phyloP scores from a whole-genome alignment of 2,329 filamentous ascomycete genomes.

The Cadophora sp. region DNA sequence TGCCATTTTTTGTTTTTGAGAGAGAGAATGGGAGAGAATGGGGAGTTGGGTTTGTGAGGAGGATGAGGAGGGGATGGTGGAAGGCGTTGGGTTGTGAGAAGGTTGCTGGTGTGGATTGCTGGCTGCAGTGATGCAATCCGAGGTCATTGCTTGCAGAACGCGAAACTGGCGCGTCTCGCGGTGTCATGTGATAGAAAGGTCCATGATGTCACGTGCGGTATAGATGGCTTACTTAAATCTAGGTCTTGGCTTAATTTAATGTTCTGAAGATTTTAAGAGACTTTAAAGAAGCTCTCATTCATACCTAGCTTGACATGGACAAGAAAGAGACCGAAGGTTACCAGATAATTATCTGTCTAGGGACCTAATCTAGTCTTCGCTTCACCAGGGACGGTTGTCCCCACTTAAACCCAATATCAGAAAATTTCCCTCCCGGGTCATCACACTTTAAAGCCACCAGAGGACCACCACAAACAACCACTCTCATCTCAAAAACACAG shows the following conservation, averaged over 20 bases:
- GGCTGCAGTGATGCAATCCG: too few species aligned
- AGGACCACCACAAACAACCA: neutral
- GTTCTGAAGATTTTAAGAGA: too few species aligned
- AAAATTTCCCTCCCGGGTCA: conserved; percentile 7
- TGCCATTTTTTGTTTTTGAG: conserved; percentile 71
- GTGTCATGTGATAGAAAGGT: neutral
- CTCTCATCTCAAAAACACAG: neutral
- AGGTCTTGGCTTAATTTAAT: too few species aligned
- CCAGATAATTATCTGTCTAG: too few species aligned
- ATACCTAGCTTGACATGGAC: neutral
- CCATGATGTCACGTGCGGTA: neutral
- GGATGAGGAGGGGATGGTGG: neutral
- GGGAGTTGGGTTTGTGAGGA: neutral
- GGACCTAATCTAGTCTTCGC: neutral
- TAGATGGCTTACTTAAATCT: neutral
- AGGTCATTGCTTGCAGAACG: too few species aligned
- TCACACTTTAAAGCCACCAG: too few species aligned
- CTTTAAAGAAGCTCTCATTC: neutral
- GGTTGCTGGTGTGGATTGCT: neutral
- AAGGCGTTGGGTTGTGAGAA: neutral
- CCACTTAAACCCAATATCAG: conserved; percentile 13
- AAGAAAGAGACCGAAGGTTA: too few species aligned
- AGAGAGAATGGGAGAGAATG: too few species aligned
- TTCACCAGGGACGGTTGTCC: neutral
- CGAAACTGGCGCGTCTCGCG: conserved; percentile 9